Conservation (phyloP, 2,329 filamentous ascomycete species). For the Apiospora malaysiana region DNA sequence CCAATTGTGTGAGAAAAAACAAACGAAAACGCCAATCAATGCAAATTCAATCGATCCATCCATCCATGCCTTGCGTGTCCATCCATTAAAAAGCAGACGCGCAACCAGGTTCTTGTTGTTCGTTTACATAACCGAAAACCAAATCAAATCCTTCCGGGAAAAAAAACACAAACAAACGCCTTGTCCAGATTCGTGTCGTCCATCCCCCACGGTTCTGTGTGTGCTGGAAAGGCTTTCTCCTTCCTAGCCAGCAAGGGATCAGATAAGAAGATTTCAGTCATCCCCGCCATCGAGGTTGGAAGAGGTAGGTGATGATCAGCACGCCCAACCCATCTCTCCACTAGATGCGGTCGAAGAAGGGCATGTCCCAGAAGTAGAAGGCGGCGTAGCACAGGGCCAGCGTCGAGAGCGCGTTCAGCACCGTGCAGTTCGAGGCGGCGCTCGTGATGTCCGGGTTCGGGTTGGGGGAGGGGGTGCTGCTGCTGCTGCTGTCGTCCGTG, state of each 20-base stretch:
- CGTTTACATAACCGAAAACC: neutral
- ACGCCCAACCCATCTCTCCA: neutral
- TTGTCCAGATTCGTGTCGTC: neutral
- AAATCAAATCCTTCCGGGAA: neutral
- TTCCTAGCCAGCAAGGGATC: neutral
- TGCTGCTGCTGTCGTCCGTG: too few relatives aligned
- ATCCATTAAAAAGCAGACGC: neutral
- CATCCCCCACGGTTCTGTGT: neutral
- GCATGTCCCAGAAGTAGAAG: neutral
- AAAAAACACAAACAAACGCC: neutral
- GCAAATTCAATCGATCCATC: neutral
- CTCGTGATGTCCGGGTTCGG: neutral
- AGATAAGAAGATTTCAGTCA: neutral
- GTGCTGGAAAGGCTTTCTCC: too few relatives aligned
- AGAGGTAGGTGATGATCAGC: neutral
- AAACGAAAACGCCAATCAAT: constrained; percentile 3
- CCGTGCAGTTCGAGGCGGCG: neutral
- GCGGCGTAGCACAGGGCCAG: neutral
- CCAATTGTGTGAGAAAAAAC: neutral
- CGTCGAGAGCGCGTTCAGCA: neutral
- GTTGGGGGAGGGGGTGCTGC: neutral
- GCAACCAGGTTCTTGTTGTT: neutral
- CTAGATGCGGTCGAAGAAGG: neutral
- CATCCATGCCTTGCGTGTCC: neutral
- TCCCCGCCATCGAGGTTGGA: too few relatives aligned